A percentile compares a stretch with the other conserved stretches of the same genome.
Evolutionary conservation across 495 filamentous ascomycete species (phyloP).

Genomic region (Staphylotrichum tortipilum): DNA sequence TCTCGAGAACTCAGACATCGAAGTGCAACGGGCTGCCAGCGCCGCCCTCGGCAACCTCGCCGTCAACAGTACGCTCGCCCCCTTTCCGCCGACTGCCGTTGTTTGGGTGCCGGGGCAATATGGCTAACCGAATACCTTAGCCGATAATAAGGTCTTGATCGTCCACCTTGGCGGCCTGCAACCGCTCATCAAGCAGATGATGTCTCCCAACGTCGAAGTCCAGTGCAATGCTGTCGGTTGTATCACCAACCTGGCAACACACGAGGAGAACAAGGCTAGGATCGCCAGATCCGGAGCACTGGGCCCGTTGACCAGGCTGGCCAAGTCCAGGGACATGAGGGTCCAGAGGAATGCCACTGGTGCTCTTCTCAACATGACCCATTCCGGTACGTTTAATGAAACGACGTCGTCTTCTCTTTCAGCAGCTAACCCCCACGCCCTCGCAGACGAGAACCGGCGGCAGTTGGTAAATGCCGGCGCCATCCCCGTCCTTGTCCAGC

Average conservation of each 20-base stretch:
- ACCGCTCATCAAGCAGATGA: constrained; percentile 96
- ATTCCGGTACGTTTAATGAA: constrained; percentile 65
- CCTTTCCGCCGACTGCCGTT: not conserved
- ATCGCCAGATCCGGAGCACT: constrained; percentile 93
- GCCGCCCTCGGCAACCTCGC: constrained; percentile 93
- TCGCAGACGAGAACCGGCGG: constrained; percentile 89
- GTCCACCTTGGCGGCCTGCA: constrained; percentile 82
- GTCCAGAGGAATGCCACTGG: constrained; percentile 97
- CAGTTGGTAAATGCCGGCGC: constrained; percentile 94
- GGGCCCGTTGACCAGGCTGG: constrained; percentile 78
- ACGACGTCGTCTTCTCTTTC: not conserved
- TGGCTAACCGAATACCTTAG: constrained; percentile 49
- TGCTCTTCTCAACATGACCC: constrained; percentile 95
- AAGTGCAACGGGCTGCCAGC: constrained; percentile 94
- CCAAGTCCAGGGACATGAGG: constrained; percentile 97
- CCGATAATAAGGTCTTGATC: constrained; percentile 94
- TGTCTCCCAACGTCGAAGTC: constrained; percentile 96
- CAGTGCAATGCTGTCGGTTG: constrained; percentile 99
- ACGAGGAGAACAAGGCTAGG: constrained; percentile 98
- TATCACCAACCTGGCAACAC: constrained; percentile 95
- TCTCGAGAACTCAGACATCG: constrained; percentile 88
- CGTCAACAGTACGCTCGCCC: constrained; percentile 75
- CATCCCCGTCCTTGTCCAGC: constrained; percentile 90
- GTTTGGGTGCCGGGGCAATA: too few species aligned
- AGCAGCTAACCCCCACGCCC: constrained; percentile 18